These are phyloP conservation scores for Solanum clarkiae DNA, from an alignment of 257 asterid species.

Conservation along the genomic window DNA sequence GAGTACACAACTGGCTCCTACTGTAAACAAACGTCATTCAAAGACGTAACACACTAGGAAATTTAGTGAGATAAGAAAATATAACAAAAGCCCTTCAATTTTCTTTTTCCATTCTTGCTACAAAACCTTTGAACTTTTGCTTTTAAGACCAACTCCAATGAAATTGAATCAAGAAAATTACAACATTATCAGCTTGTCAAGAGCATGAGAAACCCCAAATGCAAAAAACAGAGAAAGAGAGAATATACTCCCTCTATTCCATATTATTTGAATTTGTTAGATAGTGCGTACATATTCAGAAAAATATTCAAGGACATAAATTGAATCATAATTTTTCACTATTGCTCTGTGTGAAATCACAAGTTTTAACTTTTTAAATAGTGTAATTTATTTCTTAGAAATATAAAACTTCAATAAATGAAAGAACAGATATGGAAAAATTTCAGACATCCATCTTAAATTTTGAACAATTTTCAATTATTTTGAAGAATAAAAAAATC, in stretches of 20 bases:
- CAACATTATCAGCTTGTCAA: not conserved
- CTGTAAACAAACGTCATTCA: not conserved
- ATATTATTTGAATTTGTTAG: not conserved
- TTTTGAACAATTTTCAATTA: no score
- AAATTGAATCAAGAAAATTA: not conserved
- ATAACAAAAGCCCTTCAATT: not conserved
- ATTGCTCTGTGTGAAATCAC: no score
- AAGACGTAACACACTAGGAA: not conserved
- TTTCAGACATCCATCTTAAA: no score
- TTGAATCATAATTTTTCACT: no score
- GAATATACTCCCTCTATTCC: no score
- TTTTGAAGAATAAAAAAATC: no score
- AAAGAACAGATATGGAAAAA: no score
- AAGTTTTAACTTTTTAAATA: no score
- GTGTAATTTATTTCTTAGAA: no score
- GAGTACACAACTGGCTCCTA: not conserved
- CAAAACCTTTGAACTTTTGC: slow-evolving; percentile 5
- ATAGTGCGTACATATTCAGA: no score
- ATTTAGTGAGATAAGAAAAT: not conserved
- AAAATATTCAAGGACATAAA: no score
- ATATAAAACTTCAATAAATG: no score
- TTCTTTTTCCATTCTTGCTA: slow-evolving; percentile 3
- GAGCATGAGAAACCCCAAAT: not conserved
- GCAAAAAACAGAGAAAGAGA: not conserved
- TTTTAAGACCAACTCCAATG: not conserved